Base-by-base conservation (phyloP, 2,329 filamentous ascomycete genomes). In the Bimuria novae-zelandiae region DNA sequence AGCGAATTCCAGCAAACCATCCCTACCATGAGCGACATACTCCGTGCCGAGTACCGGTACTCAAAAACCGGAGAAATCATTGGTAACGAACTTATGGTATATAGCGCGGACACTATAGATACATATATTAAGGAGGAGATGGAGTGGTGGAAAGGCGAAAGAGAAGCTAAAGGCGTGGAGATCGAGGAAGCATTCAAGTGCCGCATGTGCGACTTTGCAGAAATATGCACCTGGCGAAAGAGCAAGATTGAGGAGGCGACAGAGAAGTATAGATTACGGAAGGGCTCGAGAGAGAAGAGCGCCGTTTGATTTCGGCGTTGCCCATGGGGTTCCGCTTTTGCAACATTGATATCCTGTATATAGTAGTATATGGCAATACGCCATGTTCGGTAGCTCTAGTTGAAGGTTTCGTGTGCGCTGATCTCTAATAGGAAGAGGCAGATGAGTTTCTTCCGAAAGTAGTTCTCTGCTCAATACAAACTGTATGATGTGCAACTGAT, bases 171-270 rank as follows among this genome's bases (percentile, higher is more conserved):
- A 7, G 93, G 93, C 0, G 92, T 97, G 2, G 80, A 84, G 6
- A 82, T 95, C 6, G 87, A 92, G 65, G 92, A 97, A 62, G 89
- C 90, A 0, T 96, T 88, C 75, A 97, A 97, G 72, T 97, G 93
- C 70, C 78, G 85, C 17, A 84, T 81, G 21, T 97, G 93, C 67
- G 91, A 96, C 60, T 97, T 97, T 71, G 84, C 82, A 0, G 86
- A 90, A 2, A 80, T 78, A 1, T 97, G 93, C 70, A 81, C 82
- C 11, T 97, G 93, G 93, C 80, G 92, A 32, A 79, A 82, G 62
- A 79, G 80, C 10, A 87, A 89, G 73, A 84, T 92, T 49, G 80
- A 84, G 55, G 84, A 89, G 67, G 78, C 77, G 19, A 72, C 70
- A n/a, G 64, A 73, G 56, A 76, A 75, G 55, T 62, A 67, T 36